These are phyloP conservation scores for sorghum (Sorghum bicolor) DNA, from an alignment of 176 grass and related monocot species.

Conservation along the genomic window DNA sequence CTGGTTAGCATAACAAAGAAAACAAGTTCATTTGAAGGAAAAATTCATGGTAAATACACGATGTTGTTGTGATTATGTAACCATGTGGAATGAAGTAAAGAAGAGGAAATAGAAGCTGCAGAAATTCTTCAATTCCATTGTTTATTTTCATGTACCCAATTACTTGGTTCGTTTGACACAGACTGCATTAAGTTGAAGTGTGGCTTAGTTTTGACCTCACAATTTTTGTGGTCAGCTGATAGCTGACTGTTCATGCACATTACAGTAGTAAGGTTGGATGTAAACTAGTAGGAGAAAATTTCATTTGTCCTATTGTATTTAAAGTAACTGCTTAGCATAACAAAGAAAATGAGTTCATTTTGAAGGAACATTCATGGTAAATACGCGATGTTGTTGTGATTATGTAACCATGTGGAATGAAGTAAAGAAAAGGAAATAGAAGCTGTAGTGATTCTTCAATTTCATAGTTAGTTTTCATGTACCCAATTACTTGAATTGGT, in stretches of 20 bases:
- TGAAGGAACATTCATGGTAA: slow-evolving; percentile 3
- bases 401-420: slow-evolving; percentile 4
- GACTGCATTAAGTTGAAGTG: neutral
- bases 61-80: slow-evolving; percentile 14
- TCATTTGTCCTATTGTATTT: too few species aligned
- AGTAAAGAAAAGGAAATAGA: neutral
- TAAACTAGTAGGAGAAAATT: neutral
- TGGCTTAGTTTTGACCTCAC: neutral
- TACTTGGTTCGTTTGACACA: neutral
- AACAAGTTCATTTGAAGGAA: slow-evolving; percentile 1
- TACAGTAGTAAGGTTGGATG: neutral
- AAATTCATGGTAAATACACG: slow-evolving; percentile 10
- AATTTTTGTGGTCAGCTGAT: neutral
- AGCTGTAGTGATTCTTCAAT: neutral
- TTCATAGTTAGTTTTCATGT: neutral
- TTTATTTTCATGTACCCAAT: neutral
- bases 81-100: neutral
- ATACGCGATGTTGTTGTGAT: neutral
- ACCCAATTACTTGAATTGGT: neutral
- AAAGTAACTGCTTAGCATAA: slow-evolving; percentile 14
- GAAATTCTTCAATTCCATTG: neutral
- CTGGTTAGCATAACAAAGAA: neutral
- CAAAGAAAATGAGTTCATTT: neutral
- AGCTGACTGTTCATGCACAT: neutral
- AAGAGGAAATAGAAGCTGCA: neutral